A percentile compares a stretch with the other conserved stretches of the same genome.
phyloP scores from a whole-genome alignment of 192 early-diverging fungal genomes.

The Coemansia sp. region DNA sequence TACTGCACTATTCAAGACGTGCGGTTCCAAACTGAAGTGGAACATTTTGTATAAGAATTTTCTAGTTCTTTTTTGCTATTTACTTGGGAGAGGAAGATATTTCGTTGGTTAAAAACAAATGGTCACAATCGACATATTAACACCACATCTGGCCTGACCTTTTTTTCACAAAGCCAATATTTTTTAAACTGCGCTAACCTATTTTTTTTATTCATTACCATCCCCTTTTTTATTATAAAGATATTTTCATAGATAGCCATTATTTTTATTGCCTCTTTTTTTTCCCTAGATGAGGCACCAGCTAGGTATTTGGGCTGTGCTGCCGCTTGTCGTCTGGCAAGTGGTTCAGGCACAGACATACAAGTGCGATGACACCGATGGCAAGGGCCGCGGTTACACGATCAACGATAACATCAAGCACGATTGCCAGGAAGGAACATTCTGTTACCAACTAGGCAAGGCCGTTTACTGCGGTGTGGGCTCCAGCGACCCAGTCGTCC shows the following conservation, averaged over 20 bases:
- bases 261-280: background rate
- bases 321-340: constrained; percentile 23
- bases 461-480: constrained; percentile 31
- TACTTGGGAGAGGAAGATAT: background rate
- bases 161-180: background rate
- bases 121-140: background rate
- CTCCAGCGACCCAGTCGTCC: background rate
- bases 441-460: constrained; percentile 28
- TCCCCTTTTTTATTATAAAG: background rate
- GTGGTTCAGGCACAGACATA: constrained; percentile 19
- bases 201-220: background rate
- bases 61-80: background rate
- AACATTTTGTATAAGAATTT: constrained; percentile 4
- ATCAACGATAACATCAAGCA: constrained; percentile 14
- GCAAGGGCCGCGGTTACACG: constrained; percentile 20
- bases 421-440: constrained; percentile 19
- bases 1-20: background rate
- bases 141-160: background rate
- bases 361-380: constrained; percentile 24
- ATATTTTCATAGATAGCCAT: background rate
- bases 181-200: background rate
- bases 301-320: constrained; percentile 25
- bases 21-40: constrained; percentile 1
- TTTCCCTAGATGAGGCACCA: constrained; percentile 20
- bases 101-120: constrained; percentile 2